Conservation (phyloP, 768 basidiomycete species). For the Porpolomopsis calyptriformis region DNA sequence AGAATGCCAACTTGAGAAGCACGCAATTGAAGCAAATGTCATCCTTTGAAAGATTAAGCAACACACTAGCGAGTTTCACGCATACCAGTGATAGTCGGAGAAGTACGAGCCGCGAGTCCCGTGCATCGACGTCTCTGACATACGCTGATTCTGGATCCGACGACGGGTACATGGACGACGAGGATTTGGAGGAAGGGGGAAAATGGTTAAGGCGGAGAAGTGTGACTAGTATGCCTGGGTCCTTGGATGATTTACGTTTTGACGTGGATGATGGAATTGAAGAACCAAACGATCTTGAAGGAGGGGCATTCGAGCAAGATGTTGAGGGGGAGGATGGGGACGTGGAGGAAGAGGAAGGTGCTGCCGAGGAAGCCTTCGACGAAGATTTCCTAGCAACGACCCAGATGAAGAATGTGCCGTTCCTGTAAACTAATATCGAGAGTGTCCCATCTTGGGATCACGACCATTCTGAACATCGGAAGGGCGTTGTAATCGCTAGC, state of each 20-base stretch:
- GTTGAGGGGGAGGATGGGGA: constrained; percentile 94
- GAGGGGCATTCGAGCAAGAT: too few relatives aligned
- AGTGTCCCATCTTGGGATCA: too few relatives aligned
- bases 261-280: constrained; percentile 43
- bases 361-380: constrained; percentile 68
- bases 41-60: constrained; percentile 63
- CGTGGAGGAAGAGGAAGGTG: too few relatives aligned
- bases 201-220: constrained; percentile 45
- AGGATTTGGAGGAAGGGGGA: constrained; percentile 28
- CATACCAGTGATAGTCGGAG: constrained; percentile 27
- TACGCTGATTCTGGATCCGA: constrained; percentile 45
- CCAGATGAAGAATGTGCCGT: constrained; percentile 75
- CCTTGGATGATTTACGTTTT: constrained; percentile 54
- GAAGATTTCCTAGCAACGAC: constrained; percentile 72
- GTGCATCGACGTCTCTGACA: constrained; percentile 38
- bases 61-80: constrained; percentile 41
- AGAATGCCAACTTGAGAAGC: constrained; percentile 23
- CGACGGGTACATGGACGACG: constrained; percentile 38
- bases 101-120: constrained; percentile 47
- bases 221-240: constrained; percentile 81
- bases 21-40: constrained; percentile 59
- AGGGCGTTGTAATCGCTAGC: too few relatives aligned
- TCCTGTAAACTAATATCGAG: constrained; percentile 31
- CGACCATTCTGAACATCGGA: too few relatives aligned
- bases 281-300: too few relatives aligned